Base-by-base conservation (phyloP, 495 filamentous ascomycete species). In the Podospora appendiculata region DNA sequence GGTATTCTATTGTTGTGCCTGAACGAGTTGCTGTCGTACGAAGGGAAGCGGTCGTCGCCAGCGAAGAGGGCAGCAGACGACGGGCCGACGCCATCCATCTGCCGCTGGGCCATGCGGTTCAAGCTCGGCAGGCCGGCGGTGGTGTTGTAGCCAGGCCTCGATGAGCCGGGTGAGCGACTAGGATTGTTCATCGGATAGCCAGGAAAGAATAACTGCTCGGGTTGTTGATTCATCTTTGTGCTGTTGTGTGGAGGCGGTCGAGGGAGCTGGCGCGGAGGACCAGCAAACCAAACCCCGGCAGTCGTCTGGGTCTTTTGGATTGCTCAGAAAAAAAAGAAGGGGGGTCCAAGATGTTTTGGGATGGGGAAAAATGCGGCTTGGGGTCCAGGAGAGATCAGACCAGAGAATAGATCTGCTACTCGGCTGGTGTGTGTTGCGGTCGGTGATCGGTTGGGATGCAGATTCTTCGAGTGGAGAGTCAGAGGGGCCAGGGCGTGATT, bases 71-170 rank as follows among this genome's bases (percentile, higher is more conserved):
- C 59, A 16, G 58, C 56, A 33, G 70, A 53, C 25, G 70, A 60
- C 50, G 70, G 72, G 47, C 59, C 57, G 25, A 67, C 53, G 44
- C 63, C 57, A 9, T 74, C 71, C 50, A 76, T 62, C 35, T 67
- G 70, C 14, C 70, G 69, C 56, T 75, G 89, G 78, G 60, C 83
- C 71, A 58, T 84, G 83, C 57, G 86, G 68, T 65, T 87, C 78
- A 59, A 81, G 79, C 59, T 84, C 32, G 70, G 81, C 41, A 89
- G 74, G 35, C 82, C 81, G 58, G 84, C 78, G 39, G 81, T 78
- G 47, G 76, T 80, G 51, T 69, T 70, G 61, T 75, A 79, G 40
- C 70, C 72, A 35, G 72, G 72, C 45, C 71, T 63, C 36, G 69
- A 62, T 9, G 70, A 68, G 43, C 67, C 60, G 13, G 76, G 75